Percentiles rank a stretch among this genome's conserved stretches.
Conservation (phyloP, 2,329 filamentous ascomycete genomes). For the Botrytis hyacinthi region DNA sequence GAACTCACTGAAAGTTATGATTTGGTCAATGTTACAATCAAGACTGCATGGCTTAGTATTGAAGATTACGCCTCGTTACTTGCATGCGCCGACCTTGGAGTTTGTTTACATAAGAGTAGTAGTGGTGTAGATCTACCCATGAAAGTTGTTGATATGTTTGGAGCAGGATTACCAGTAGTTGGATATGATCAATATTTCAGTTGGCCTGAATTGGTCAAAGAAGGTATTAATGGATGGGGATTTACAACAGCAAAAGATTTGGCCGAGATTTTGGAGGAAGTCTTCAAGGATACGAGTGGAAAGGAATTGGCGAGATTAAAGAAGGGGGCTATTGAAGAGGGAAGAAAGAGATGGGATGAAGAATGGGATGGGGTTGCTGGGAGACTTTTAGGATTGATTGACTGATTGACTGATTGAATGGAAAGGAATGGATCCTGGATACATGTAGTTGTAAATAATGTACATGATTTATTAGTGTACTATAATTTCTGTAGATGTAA, state of each 20-base stretch:
- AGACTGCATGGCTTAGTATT: constrained; percentile 81
- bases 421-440: background rate
- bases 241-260: constrained; percentile 73
- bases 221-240: constrained; percentile 81
- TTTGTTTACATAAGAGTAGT: constrained; percentile 89
- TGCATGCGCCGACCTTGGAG: constrained; percentile 80
- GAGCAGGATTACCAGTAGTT: constrained; percentile 83
- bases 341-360: constrained; percentile 78
- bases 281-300: constrained; percentile 56
- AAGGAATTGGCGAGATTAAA: constrained; percentile 60
- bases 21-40: constrained; percentile 68
- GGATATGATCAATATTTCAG: constrained; percentile 85
- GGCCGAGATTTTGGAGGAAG: constrained; percentile 56
- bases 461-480: background rate
- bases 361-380: constrained; percentile 88
- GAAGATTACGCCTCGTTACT: constrained; percentile 82
- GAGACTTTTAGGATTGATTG: constrained; percentile 55
- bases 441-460: background rate
- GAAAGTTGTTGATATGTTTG: constrained; percentile 99
- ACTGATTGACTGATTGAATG: background rate
- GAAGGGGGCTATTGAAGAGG: constrained; percentile 70
- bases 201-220: constrained; percentile 85
- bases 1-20: constrained; percentile 56
- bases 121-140: constrained; percentile 95
- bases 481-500: background rate